Base-by-base conservation (phyloP, 306 rosid genomes). In the Gillenia trifoliata region DNA sequence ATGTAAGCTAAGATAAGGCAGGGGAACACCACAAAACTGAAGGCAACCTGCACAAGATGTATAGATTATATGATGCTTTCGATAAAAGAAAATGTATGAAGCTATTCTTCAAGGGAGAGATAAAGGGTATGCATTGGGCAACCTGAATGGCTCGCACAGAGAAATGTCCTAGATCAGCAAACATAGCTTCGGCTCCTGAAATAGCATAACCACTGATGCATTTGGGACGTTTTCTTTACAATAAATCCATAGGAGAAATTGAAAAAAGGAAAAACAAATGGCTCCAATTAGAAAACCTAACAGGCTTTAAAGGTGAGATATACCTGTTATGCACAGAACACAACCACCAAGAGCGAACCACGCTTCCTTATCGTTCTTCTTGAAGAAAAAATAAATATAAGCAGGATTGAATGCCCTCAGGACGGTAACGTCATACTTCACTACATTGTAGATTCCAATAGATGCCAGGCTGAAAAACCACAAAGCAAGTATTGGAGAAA, bases 261-360 rank as follows among this genome's bases (percentile, higher is more conserved):
- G 36, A 34, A 16, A 22, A 38, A 20, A 4, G 52, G 52, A 57
- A 28, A 36, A 40, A 59, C 28, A 38, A 55, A 71, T 55, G 65
- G 50, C 64, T n/a, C 57, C 31, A 64, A 41, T 38, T 29, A 26
- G 41, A 16, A 65, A 45, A 45, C 52, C 52, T 45, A 45, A 45
- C 8, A 45, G 66, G 29, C 29, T 54, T 64, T 36, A 70, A 80
- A 28, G 73, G 45, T 66, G 63, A 80, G 65, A 64, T 62, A 40
- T 87, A 94, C 98, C 98, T 86, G 98, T 94, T 76, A 94, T 85
- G 80, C 98, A 94, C 73, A 94, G 83, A 80, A 94, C 94, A 82
- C 98, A 94, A 79, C 98, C 98, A 72, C 98, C 98, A 66, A 94
- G 97, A 70, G 97, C 91, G 74, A 93, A 90, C 98, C 98, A 91